Evolutionary conservation across 208 protist species (phyloP).

Genomic region (Herpetomonas tarakana): DNA sequence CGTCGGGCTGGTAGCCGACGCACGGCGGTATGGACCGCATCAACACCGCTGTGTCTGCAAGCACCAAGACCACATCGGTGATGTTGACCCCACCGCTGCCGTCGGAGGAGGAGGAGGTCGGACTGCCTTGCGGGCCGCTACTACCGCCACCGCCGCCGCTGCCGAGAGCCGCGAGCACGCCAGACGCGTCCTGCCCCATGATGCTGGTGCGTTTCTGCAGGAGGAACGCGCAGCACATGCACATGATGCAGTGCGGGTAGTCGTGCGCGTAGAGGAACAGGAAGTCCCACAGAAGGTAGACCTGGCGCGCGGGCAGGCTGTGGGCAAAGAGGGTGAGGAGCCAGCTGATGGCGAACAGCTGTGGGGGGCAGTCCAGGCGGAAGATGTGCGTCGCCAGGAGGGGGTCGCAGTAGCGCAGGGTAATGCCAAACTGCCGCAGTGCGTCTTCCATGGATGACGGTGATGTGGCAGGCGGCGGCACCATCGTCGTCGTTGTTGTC

Average conservation of each 20-base stretch:
- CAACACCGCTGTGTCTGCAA: constrained; percentile 35
- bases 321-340: constrained; percentile 92
- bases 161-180: constrained; percentile 42
- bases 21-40: constrained; percentile 38
- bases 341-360: constrained; percentile 96
- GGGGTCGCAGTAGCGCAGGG: constrained; percentile 88
- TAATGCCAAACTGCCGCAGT: constrained; percentile 52
- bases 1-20: constrained; percentile 6
- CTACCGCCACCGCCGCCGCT: constrained; percentile 12
- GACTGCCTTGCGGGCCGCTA: no score
- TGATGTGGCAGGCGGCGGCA: constrained; percentile 1
- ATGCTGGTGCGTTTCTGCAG: constrained; percentile 36
- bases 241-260: constrained; percentile 26
- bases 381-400: constrained; percentile 88
- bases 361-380: constrained; percentile 70
- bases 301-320: constrained; percentile 83
- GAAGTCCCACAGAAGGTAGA: constrained; percentile 92
- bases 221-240: constrained; percentile 24
- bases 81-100: neutral
- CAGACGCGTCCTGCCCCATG: constrained; percentile 43
- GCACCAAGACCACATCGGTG: constrained; percentile 25
- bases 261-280: constrained; percentile 47
- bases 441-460: constrained; percentile 69
- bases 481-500: neutral
- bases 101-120: no score